Percentiles rank a stretch among this genome's conserved stretches.
Conservation (phyloP, 2,329 filamentous ascomycete genomes). For the Ophiosphaerella herpotricha region DNA sequence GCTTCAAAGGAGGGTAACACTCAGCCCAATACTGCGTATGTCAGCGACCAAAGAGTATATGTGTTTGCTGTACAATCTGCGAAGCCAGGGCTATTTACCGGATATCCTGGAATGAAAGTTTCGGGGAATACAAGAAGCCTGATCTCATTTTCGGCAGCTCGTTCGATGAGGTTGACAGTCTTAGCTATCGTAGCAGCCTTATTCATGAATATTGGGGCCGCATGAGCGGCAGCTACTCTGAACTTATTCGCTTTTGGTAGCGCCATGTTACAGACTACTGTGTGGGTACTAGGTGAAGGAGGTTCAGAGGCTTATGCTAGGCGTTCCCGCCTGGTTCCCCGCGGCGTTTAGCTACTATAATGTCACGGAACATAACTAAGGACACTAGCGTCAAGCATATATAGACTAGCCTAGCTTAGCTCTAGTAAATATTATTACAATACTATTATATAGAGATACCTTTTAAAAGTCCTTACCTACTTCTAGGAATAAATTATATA, state of each 20-base stretch:
- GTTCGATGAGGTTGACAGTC: conserved; percentile 39
- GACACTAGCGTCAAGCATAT: too few relatives aligned
- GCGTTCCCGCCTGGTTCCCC: too few relatives aligned
- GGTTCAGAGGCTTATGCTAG: too few relatives aligned
- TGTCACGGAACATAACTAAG: too few relatives aligned
- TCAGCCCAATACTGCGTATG: conserved; percentile 39
- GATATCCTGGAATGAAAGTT: conserved; percentile 45
- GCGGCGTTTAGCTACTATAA: too few relatives aligned
- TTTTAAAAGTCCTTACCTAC: too few relatives aligned
- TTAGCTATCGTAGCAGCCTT: conserved; percentile 42
- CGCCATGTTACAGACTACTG: conserved; percentile 13
- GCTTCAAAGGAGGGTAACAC: conserved; percentile 43
- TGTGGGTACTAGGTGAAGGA: background rate
- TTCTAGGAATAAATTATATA: too few relatives aligned
- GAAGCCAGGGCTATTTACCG: conserved; percentile 21
- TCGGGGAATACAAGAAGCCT: conserved; percentile 45
- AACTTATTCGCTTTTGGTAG: conserved; percentile 31
- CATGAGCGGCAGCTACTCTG: conserved; percentile 45
- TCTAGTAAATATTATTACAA: too few relatives aligned
- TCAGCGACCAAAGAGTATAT: background rate
- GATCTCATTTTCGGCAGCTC: conserved; percentile 36
- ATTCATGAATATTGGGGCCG: conserved; percentile 46
- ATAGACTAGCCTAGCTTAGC: too few relatives aligned
- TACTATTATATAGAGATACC: too few relatives aligned
- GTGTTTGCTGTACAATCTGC: too few relatives aligned